Base-by-base conservation (phyloP, 805 yeast genomes). In the Teunomyces pallodes region DNA sequence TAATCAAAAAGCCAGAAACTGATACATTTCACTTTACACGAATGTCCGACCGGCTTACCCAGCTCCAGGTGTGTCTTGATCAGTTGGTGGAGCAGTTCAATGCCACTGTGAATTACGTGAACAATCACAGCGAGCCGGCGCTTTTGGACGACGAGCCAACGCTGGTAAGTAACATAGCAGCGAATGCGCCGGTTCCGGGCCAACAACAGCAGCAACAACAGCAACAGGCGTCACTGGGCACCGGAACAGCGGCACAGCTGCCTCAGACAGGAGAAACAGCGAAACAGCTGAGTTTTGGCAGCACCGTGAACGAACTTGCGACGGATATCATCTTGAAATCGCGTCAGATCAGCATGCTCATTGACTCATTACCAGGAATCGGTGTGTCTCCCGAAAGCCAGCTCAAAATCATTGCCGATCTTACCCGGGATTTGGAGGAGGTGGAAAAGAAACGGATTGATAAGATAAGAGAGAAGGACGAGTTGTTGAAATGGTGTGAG, bases 331-430 rank as follows among this genome's bases (percentile, higher is more conserved):
- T 91, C 24, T 67, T 90, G 49, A 91, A 91, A 60, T 81, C 95
- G 4, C 79, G 95, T 57, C 98, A 94, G 64, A 87, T 92, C 12
- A 79, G 88, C 35, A 83, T 87, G 58, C 79, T 92, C 26, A 90
- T 92, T 35, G 95, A 88, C 60, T 82, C 96, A 2, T 71, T 92
- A 38, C 99, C 99, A 0, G 98, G 97, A 9, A 88, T 90, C 2
- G 97, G 95, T 7, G 91, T 86, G 1, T 81, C 91, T 1, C 86
- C 87, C 20, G 80, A 76, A 40, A 84, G 81, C 46, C 98, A 91
- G 65, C 63, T 90, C 62, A 67, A 70, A 26, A 76, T 77, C 50
- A 87, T 92, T 13, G 79, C 77, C 44, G 73, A 71, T 10, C 69
- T 94, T 42, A 86, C 87, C 43, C 62, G 64, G 40, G 88, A 87